Evolutionary conservation across 75 land plant genomes (phyloP), one percentile per base, ranked within the genome.

Genomic region (Ceratopteris richardii): DNA sequence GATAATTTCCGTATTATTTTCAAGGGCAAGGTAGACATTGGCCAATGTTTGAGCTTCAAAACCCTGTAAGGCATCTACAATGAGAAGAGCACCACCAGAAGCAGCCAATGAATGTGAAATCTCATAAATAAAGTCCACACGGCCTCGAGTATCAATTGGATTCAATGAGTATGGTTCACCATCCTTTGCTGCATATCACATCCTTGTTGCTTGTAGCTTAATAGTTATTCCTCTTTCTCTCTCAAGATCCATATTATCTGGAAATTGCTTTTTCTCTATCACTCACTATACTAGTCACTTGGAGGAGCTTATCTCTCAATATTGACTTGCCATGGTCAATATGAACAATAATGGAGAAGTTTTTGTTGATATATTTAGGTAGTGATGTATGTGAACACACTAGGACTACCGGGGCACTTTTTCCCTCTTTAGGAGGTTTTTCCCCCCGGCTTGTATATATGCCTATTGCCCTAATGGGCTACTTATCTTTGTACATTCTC

Each of bases 281-380:
- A 44, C 84, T 75, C 19, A 95, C 88, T 0, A 97, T 95, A 0
- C 99, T 97, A 26, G 99, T 95, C 59, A 80, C 60, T 50, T 95
- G 83, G 30, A 95, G 60, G 58, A 95, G 62, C 64, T 95, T 95
- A 65, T 94, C 98, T 44, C 96, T 96, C 63, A 94, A 66, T 31
- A 97, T 95, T 27, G 99, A 95, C 66, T 95, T 95, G 44, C 99
- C 99, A 63, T 95, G 99, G 62, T 95, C 99, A 50, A 95, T 95
- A 53, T 95, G 99, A 17, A 97, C 99, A 51, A 94, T 94, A 14
- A 94, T 94, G 56, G 80, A 83, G 54, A 94, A n/a, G n/a, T n/a
- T n/a, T n/a, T n/a, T n/a, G n/a, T n/a, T n/a, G n/a, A n/a, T n/a
- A n/a, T n/a, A n/a, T n/a, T n/a, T n/a, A n/a, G n/a, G n/a, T n/a